These are phyloP conservation scores for Alternaria infectoria DNA, from an alignment of 2,329 filamentous ascomycete genomes.

Conservation along the genomic window DNA sequence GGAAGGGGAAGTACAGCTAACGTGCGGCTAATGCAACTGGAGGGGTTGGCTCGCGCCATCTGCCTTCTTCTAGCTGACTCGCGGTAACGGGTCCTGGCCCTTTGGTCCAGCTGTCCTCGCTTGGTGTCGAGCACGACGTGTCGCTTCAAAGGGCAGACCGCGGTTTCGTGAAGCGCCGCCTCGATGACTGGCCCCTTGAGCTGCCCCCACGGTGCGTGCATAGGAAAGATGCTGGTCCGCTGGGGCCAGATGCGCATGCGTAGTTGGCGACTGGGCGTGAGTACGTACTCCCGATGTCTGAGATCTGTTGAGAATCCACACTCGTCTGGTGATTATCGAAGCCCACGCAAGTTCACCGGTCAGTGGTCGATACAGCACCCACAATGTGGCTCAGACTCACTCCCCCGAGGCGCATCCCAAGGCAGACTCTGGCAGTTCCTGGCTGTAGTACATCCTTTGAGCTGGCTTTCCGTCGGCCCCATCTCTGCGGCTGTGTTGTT, in stretches of 20 bases:
- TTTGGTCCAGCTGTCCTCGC: not conserved
- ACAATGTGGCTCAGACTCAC: not conserved
- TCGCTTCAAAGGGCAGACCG: not conserved
- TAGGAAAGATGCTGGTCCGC: not conserved
- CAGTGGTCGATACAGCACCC: not conserved
- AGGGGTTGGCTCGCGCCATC: not conserved
- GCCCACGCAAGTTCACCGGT: not conserved
- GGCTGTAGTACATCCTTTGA: not conserved
- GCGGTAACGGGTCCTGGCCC: rapidly evolving
- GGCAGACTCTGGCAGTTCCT: not conserved
- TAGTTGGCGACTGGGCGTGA: not conserved
- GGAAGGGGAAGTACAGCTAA: too few species aligned
- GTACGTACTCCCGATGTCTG: not conserved
- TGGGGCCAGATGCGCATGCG: not conserved
- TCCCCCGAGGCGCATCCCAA: not conserved
- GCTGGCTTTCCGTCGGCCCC: not conserved
- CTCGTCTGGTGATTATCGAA: not conserved
- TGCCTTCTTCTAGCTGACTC: not conserved
- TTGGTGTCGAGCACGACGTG: not conserved
- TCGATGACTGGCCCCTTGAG: not conserved
- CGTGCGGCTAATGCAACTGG: too few species aligned
- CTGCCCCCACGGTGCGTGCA: not conserved
- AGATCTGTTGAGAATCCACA: not conserved
- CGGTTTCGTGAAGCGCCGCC: not conserved
- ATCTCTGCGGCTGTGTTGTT: not conserved